Percentiles rank a stretch among this genome's conserved stretches.
Conservation (phyloP, 345 rosid species). For the Gossypium arboreum region DNA sequence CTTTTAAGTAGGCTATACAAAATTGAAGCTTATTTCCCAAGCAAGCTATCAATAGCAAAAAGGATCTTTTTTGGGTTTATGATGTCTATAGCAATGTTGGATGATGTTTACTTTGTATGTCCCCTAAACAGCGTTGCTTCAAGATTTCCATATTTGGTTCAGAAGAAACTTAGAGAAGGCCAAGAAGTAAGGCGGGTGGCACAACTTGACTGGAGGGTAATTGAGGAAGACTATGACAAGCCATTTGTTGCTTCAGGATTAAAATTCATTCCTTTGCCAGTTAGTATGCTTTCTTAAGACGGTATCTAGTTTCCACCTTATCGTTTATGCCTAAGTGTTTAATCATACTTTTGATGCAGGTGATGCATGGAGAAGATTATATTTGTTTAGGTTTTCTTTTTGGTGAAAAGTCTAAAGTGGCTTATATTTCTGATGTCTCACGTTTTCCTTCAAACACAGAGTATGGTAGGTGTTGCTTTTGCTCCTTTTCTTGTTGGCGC, state of each 20-base stretch:
- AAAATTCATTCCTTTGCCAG: constrained; percentile 81
- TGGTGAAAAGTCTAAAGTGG: constrained; percentile 76
- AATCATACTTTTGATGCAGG: constrained; percentile 41
- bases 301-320: neutral
- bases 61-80: neutral
- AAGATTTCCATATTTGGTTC: constrained; percentile 80
- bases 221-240: constrained; percentile 67
- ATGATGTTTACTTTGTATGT: constrained; percentile 13
- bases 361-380: constrained; percentile 99
- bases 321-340: constrained; percentile 6
- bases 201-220: constrained; percentile 84
- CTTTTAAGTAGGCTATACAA: neutral
- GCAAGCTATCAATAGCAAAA: constrained; percentile 2
- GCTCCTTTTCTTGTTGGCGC: neutral
- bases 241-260: constrained; percentile 84
- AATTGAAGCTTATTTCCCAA: constrained; percentile 4
- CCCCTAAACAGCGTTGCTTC: constrained; percentile 47
- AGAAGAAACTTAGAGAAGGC: constrained; percentile 82
- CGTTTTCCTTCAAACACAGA: constrained; percentile 77
- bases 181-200: constrained; percentile 95
- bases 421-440: constrained; percentile 93
- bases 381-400: constrained; percentile 85
- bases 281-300: constrained; percentile 30
- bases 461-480: constrained; percentile 48
- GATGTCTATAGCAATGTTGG: constrained; percentile 14